Evolutionary conservation across 2,329 filamentous ascomycete species (phyloP).

Genomic region (Colletotrichum truncatum): DNA sequence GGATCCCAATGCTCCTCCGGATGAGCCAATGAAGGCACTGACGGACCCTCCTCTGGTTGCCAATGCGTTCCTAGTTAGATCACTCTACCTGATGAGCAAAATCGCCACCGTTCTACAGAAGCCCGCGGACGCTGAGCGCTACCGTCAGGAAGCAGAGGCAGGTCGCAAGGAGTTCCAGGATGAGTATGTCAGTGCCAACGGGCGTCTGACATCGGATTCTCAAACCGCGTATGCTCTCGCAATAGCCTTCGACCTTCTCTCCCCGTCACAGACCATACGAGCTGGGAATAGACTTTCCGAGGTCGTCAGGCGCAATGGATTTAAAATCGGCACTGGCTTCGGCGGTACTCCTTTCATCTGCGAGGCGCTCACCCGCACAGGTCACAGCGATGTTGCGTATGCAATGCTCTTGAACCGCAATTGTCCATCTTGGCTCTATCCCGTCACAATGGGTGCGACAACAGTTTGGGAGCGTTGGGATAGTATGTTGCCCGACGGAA

Average conservation of each 20-base stretch:
- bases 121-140: background rate
- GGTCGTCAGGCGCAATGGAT: background rate
- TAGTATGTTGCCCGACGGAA: conserved; percentile 45
- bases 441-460: conserved; percentile 48
- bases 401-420: conserved; percentile 45
- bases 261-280: background rate
- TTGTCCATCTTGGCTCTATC: conserved; percentile 49
- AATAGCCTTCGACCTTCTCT: conserved; percentile 32
- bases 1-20: conserved; percentile 40
- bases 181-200: conserved; percentile 33
- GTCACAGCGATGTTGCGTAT: conserved; percentile 38
- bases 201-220: conserved; percentile 30
- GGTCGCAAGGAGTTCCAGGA: conserved; percentile 31
- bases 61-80: conserved; percentile 40
- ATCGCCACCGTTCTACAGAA: conserved; percentile 1
- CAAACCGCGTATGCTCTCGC: conserved; percentile 35
- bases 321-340: conserved; percentile 34
- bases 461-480: conserved; percentile 55
- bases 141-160: background rate
- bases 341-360: conserved; percentile 35
- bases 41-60: conserved; percentile 41
- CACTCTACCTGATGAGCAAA: background rate
- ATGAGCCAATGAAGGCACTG: conserved; percentile 36
- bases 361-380: conserved; percentile 24
- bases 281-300: conserved; percentile 10